Base-by-base conservation (phyloP, 495 filamentous ascomycete genomes). In the Parmelia sp. region DNA sequence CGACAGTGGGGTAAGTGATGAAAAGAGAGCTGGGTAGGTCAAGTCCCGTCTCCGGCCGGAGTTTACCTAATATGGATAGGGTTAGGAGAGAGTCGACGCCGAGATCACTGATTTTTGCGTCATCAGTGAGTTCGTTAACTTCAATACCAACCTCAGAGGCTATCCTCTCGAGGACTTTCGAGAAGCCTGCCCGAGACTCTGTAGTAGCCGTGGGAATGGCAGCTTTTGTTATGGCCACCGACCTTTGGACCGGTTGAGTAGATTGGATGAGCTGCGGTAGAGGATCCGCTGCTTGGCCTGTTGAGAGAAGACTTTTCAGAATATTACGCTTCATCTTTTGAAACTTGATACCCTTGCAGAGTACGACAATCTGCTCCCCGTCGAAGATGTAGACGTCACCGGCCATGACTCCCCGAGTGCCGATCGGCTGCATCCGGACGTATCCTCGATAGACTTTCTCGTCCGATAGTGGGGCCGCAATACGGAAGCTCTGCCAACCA, bases 401-500 rank as follows among this genome's bases (percentile, higher is more conserved):
- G 25, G 76, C 74, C 68, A 77, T 74, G 66, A 84, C 76, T 63
- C 78, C 79, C 49, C 75, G 75, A 36, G 76, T 76, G 71, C 75
- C 76, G 15, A 67, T 57, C n/a, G 72, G 71, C 61, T 77, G 76
- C 86, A 88, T 88, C 63, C 79, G 78, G 60, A 87, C 81, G 71
- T 88, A 87, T 42, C 78, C 82, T 61, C 77, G 75, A 65, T 88
- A 89, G 15, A 77, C 77, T 73, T 85, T 87, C 25, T 74, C 73
- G 0, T 75, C 72, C 29, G 73, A 69, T 2, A 88, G 74, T 7
- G 77, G 74, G 59, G 83, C 81, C 37, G 81, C 79, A 61, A 89
- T 79, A n/a, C 81, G 76, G 71, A 88, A 75, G 9, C 79, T 82
- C 60, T 84, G 80, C 82, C 86, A 89, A 21, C 86, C 84, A 70